A percentile compares a stretch with the other conserved stretches of the same genome.
These are phyloP conservation scores for Epithemia pelagica DNA, from an alignment of 108 stramenopile genomes.

Conservation along the genomic window DNA sequence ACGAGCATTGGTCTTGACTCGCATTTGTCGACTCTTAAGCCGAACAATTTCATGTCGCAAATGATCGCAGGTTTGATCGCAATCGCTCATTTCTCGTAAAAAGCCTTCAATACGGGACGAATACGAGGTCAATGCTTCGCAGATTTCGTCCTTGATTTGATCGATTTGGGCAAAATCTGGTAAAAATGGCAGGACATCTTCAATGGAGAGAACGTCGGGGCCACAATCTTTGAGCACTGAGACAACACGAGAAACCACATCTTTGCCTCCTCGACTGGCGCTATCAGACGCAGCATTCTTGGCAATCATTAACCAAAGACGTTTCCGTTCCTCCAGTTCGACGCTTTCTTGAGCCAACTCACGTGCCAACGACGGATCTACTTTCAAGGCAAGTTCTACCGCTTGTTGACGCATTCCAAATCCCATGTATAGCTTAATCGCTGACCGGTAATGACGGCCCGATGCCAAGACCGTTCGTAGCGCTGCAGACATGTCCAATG, in stretches of 20 bases:
- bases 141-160: constrained; percentile 86
- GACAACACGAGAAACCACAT: constrained; percentile 76
- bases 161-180: constrained; percentile 83
- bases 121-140: constrained; percentile 77
- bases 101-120: constrained; percentile 77
- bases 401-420: constrained; percentile 86
- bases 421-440: constrained; percentile 83
- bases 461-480: constrained; percentile 65
- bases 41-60: constrained; percentile 63
- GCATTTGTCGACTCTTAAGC: constrained; percentile 46
- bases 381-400: constrained; percentile 79
- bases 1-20: constrained; percentile 55
- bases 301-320: constrained; percentile 90
- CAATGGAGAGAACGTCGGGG: constrained; percentile 81
- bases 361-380: constrained; percentile 74
- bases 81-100: constrained; percentile 82
- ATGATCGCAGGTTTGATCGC: constrained; percentile 68
- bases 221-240: constrained; percentile 80
- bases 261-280: constrained; percentile 46
- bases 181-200: constrained; percentile 69
- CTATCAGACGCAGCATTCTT: constrained; percentile 67
- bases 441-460: constrained; percentile 80
- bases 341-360: constrained; percentile 74
- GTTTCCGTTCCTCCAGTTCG: constrained; percentile 66
- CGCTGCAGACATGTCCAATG: constrained; percentile 71